A percentile compares a stretch with the other conserved stretches of the same genome.
Evolutionary conservation across 1,284 basidiomycete genomes (phyloP).

Genomic region (Ustilago loliicola): DNA sequence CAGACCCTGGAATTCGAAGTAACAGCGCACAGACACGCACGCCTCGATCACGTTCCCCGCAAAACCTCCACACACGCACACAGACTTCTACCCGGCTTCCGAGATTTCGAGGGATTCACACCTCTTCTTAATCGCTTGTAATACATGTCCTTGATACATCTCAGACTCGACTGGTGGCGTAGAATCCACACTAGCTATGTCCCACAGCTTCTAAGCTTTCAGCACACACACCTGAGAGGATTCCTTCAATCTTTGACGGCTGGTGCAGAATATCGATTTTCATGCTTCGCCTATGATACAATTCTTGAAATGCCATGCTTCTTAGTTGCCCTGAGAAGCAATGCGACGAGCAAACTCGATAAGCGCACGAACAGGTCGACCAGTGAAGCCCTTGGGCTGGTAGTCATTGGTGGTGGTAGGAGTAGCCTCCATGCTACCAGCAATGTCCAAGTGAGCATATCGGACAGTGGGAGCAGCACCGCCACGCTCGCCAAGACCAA

Average conservation of each 20-base stretch:
- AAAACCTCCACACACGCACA: slow-evolving; percentile 35
- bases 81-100: slow-evolving; percentile 21
- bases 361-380: slow-evolving; percentile 80
- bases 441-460: slow-evolving; percentile 77
- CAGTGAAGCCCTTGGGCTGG: slow-evolving; percentile 83
- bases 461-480: slow-evolving; percentile 50
- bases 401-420: slow-evolving; percentile 75
- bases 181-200: no score
- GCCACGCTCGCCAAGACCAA: slow-evolving; percentile 65
- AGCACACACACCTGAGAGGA: no score
- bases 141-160: not conserved
- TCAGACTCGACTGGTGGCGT: not conserved
- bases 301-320: not conserved
- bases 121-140: not conserved
- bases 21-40: slow-evolving; percentile 37
- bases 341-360: slow-evolving; percentile 69
- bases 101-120: not conserved
- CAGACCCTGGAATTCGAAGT: not conserved
- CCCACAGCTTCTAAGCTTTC: no score
- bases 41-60: slow-evolving; percentile 36
- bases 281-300: slow-evolving; percentile 13
- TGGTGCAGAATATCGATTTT: not conserved
- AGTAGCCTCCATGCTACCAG: slow-evolving; percentile 77
- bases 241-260: not conserved
- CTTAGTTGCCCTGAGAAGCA: slow-evolving; percentile 28